phyloP scores from a whole-genome alignment of 2,329 filamentous ascomycete genomes.

The Pseudogymnoascus sp. region DNA sequence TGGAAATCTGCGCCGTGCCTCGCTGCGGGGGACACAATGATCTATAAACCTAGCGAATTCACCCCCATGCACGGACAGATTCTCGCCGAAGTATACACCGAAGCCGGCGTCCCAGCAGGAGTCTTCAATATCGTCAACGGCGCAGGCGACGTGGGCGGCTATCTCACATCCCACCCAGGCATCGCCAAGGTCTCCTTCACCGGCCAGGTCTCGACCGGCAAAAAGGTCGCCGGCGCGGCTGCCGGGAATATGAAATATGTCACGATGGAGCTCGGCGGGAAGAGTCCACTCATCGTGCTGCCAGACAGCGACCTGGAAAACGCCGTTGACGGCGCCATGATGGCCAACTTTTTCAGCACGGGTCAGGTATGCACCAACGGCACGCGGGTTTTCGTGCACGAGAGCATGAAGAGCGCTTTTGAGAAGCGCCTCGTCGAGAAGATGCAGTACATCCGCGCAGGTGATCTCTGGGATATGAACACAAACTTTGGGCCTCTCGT shows the following conservation, averaged over 20 bases:
- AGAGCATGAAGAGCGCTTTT: conserved; percentile 54
- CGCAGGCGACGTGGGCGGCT: conserved; percentile 66
- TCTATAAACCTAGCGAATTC: conserved; percentile 84
- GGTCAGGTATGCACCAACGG: conserved; percentile 93
- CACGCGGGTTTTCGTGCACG: conserved; percentile 75
- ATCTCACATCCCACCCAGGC: conserved; percentile 60
- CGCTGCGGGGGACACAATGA: conserved; percentile 80
- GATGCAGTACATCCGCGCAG: conserved; percentile 60
- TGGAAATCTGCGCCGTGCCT: conserved; percentile 85
- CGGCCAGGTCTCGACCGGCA: conserved; percentile 74
- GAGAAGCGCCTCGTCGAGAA: conserved; percentile 62
- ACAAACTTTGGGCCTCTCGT: conserved; percentile 84
- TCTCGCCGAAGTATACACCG: conserved; percentile 65
- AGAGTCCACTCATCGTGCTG: conserved; percentile 71
- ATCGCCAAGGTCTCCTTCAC: conserved; percentile 88
- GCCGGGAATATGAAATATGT: conserved; percentile 79
- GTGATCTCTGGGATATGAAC: conserved; percentile 58
- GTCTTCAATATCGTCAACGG: conserved; percentile 86
- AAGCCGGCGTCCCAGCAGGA: conserved; percentile 70
- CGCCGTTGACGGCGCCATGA: conserved; percentile 85
- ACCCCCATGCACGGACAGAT: conserved; percentile 74
- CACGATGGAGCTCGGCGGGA: conserved; percentile 86
- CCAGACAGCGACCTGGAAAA: conserved; percentile 69
- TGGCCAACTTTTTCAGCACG: conserved; percentile 87
- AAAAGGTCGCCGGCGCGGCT: conserved; percentile 69